Base-by-base conservation (phyloP, 1,284 basidiomycete species). In the Trametes hirsuta region DNA sequence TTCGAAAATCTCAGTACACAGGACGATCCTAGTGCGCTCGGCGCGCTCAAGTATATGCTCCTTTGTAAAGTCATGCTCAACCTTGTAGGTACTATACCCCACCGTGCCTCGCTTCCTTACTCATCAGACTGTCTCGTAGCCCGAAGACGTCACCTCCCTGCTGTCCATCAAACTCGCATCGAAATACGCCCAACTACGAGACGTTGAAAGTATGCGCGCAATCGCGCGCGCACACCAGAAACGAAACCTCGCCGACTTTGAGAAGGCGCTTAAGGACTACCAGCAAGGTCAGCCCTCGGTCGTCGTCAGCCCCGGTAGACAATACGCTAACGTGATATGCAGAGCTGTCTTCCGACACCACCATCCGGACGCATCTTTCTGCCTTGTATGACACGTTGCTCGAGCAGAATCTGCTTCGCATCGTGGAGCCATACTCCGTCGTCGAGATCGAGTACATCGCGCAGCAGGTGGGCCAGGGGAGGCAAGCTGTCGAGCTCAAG, bases 41-140 rank as follows among this genome's bases (percentile, higher is more conserved):
- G 85, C 3, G 94, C 95, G 10, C 81, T 99, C 66, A 98, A 98
- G 77, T 98, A 98, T 77, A 97, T 98, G 95, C 81, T 98, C 12
- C 78, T 98, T 48, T 98, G 97, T 78, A 98, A 98, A 76, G 91
- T 98, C 72, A 99, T 99, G 97, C 82, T 98, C 69, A 95, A 95
- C 70, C 75, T 96, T 69, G 94, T 95, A 62, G 65, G 90, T 78
- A 1, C 69, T 25, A 11, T 47, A 24, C 12, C 15, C 6, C 10
- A 9, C 3, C 34, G 47, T 8, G n/a, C 0, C 15, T 15, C 11
- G 48, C n/a, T 41, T 57, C 24, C 6, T 37, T 24, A 36, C 36
- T 51, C 35, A 54, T 14, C n/a, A 34, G 36, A 35, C 59, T 50
- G 6, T 18, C 18, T 36, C 37, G 10, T 63, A 97, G 95, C 90